A percentile compares a stretch with the other conserved stretches of the same genome.
These are phyloP conservation scores for Neoarthrinium moseri DNA, from an alignment of 2,329 filamentous ascomycete species.

Conservation along the genomic window DNA sequence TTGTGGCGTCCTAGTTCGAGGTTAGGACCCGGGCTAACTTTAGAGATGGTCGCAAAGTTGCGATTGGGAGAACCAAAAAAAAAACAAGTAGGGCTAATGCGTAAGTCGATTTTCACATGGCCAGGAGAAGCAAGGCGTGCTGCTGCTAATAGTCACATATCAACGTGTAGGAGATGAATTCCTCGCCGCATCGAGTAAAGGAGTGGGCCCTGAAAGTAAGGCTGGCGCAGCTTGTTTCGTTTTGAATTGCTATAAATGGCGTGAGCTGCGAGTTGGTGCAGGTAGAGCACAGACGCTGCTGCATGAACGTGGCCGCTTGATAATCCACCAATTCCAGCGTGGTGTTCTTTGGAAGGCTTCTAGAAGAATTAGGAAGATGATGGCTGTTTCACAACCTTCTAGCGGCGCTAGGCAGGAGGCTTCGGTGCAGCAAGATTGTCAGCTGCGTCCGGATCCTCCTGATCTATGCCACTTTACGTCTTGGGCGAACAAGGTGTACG, in stretches of 20 bases:
- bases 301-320: neutral
- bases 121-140: neutral
- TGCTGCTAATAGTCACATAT: no score
- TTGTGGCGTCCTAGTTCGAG: neutral
- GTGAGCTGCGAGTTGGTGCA: neutral
- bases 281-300: slow-evolving; percentile 4
- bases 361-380: slow-evolving; percentile 8
- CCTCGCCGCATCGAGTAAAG: neutral
- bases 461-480: no score
- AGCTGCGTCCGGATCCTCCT: no score
- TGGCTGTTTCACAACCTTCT: slow-evolving; percentile 5
- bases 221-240: slow-evolving; percentile 6
- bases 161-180: no score
- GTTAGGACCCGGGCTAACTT: neutral
- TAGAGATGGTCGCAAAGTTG: slow-evolving; percentile 2
- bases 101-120: neutral
- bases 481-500: no score
- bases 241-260: slow-evolving; percentile 1
- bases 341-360: slow-evolving; percentile 2
- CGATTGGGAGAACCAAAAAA: neutral
- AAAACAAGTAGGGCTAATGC: neutral
- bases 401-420: slow-evolving; percentile 1
- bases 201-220: neutral
- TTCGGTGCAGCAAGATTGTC: neutral
- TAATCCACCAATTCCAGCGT: neutral